Conservation (phyloP, 108 stramenopile genomes). For the Conticribra weissflogii region DNA sequence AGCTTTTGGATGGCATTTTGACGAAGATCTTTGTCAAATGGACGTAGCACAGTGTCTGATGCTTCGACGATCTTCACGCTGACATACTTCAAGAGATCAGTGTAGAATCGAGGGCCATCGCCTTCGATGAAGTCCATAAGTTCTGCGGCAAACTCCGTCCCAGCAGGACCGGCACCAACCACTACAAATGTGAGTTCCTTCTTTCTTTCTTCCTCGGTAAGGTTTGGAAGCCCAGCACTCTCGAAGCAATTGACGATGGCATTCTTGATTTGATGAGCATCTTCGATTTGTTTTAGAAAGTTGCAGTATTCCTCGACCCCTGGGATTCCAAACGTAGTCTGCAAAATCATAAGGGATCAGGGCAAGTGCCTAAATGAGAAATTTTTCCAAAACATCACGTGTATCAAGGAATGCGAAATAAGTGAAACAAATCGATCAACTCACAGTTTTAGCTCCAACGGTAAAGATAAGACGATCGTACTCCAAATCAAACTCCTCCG, state of each 20-base stretch:
- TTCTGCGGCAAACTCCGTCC: conserved; percentile 94
- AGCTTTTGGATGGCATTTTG: conserved; percentile 82
- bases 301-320: conserved; percentile 93
- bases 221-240: conserved; percentile 84
- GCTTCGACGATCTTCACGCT: conserved; percentile 95
- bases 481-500: conserved; percentile 76
- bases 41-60: conserved; percentile 76
- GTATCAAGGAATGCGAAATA: too few species aligned
- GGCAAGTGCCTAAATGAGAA: too few species aligned
- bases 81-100: conserved; percentile 77
- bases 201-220: conserved; percentile 72
- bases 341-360: too few species aligned
- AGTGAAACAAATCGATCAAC: background rate
- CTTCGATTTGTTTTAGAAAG: conserved; percentile 90
- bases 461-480: conserved; percentile 92
- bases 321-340: conserved; percentile 92
- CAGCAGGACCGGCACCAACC: conserved; percentile 96
- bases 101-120: conserved; percentile 92
- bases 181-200: conserved; percentile 87
- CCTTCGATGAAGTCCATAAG: conserved; percentile 93
- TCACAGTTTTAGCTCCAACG: conserved; percentile 84
- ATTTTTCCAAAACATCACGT: too few species aligned
- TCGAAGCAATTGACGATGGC: conserved; percentile 95
- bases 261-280: conserved; percentile 81
- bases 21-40: conserved; percentile 90